Evolutionary conservation across 495 filamentous ascomycete species (phyloP), one percentile per base, ranked within the genome.

Genomic region (Hypoxylon intermedium): DNA sequence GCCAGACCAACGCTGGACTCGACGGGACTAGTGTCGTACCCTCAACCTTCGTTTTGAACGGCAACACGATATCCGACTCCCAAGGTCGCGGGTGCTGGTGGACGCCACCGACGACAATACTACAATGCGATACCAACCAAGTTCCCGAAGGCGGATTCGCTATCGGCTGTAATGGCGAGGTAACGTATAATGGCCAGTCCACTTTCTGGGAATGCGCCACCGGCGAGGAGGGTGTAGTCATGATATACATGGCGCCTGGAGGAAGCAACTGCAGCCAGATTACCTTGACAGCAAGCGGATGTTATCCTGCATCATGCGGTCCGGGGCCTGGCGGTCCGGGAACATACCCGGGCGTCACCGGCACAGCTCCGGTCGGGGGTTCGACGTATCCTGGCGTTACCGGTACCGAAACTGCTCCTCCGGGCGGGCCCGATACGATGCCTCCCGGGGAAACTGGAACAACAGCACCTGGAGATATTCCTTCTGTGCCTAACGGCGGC

Each of bases 111-210:
- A 84, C 82, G 4, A 81, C 80, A 11, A 84, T 89, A 58, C 83
- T 83, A 41, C 87, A 89, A 68, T 91, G 88, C 68, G 86, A 89
- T 54, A 54, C 70, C 18, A 84, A 83, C 57, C 77, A 75, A 15
- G 54, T 42, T 3, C 74, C 77, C 13, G 72, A 72, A 37, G 31
- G 71, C 6, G 79, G 80, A 28, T 86, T 84, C 69, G 71, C 73
- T 6, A 72, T 86, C 48, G 72, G 63, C 53, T 79, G 77, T 19
- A 68, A 80, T 56, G 82, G 81, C 11, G 62, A 74, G 38, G 53
- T 85, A 33, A 74, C 73, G 11, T 81, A 67, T 40, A 65, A 77
- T 19, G 78, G 77, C 23, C 75, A 68, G 57, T 62, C 71, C 11
- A 59, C 68, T 6, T 87, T 86, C 67, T 79, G 82, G 65, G 77